Evolutionary conservation across 2,329 filamentous ascomycete genomes (phyloP), one percentile per base, ranked within the genome.

Genomic region (Emergomyces africanus): DNA sequence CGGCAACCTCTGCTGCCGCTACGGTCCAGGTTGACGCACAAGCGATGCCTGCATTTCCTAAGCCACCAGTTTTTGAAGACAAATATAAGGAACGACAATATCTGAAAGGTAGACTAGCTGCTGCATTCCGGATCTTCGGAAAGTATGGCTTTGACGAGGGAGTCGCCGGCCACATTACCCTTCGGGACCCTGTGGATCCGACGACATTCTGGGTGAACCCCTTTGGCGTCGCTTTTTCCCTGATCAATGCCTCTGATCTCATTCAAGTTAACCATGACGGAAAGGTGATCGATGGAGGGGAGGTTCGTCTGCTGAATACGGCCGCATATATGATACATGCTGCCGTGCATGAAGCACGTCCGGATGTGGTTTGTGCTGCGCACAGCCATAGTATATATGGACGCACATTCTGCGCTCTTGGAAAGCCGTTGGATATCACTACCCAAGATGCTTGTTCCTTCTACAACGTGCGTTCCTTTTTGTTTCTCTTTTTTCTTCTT

Each of bases 201-300:
- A 70, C 74, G 5, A 81, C 78, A 0, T 85, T 86, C 72, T 86
- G 83, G 84, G 82, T 87, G 4, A 87, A 87, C 64, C 84, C 84
- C 0, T 84, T 86, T 59, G 63, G 83, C 12, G 77, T 82, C 1
- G 78, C 81, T 2, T 87, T 85, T 71, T 80, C 79, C 5, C 73
- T 83, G 58, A 81, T 88, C 49, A 85, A 82, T 59, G 77, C 79
- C 0, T 84, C 82, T 0, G 84, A 88, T 63, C 76, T 89, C n/a
- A 86, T 88, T 58, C 81, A 80, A 18, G 84, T 88, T 1, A 77
- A 85, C 64, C 76, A 82, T 56, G 69, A 78, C 0, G 85, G 85
- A 1, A 72, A 81, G 28, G 78, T 88, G 28, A 79, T 88, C 37
- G 84, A 82, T 12, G 84, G 85, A 3, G 85, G 84, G 0, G 67